These are phyloP conservation scores for Lecanosticta acicola DNA, from an alignment of 2,329 filamentous ascomycete species.

Conservation along the genomic window DNA sequence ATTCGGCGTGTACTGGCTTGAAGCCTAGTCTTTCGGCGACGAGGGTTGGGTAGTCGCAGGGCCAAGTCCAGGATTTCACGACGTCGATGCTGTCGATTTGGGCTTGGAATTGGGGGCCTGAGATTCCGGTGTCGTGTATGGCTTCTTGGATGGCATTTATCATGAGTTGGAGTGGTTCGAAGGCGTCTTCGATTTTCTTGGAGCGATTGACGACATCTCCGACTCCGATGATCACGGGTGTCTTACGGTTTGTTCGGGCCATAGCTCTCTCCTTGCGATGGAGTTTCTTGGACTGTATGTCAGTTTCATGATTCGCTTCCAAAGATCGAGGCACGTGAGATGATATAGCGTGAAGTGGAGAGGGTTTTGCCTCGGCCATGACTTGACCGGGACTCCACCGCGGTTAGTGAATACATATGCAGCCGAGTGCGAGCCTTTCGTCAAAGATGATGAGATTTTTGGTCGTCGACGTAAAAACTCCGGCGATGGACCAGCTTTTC, in stretches of 20 bases:
- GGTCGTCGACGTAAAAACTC: too few relatives aligned
- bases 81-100: slow-evolving; percentile 55
- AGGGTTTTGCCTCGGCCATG: not conserved
- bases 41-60: slow-evolving; percentile 54
- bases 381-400: not conserved
- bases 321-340: not conserved
- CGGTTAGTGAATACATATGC: not conserved
- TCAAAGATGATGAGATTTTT: too few relatives aligned
- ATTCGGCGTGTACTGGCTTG: slow-evolving; percentile 43
- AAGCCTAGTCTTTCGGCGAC: slow-evolving; percentile 48
- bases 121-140: slow-evolving; percentile 45
- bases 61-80: slow-evolving; percentile 62
- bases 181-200: slow-evolving; percentile 46
- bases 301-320: not conserved
- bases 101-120: slow-evolving; percentile 29
- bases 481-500: too few relatives aligned
- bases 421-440: too few relatives aligned
- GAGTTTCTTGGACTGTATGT: not conserved
- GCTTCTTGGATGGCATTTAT: slow-evolving; percentile 50
- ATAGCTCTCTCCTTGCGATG: slow-evolving; percentile 6
- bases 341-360: slow-evolving; percentile 1
- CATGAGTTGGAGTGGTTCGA: slow-evolving; percentile 57
- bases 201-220: slow-evolving; percentile 58
- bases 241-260: slow-evolving; percentile 16
- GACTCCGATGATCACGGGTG: slow-evolving; percentile 57